Base-by-base conservation (phyloP, 805 yeast species). In the Clavispora santaluciae region DNA sequence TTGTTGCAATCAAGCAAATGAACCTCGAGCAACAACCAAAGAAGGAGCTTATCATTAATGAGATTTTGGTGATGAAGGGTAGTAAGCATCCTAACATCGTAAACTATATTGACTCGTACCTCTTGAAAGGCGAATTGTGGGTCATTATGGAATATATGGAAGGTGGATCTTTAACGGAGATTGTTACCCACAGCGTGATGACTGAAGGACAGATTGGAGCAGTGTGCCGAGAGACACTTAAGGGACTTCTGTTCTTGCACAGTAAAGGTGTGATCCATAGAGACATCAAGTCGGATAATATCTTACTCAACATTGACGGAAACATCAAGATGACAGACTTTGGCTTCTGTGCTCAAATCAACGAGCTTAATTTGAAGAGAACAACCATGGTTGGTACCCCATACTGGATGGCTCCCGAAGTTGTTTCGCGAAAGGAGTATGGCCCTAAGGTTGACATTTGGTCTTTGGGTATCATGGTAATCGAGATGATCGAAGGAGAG, bases 371-470 rank as follows among this genome's bases (percentile, higher is more conserved):
- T 49, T 70, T 85, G 41, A 90, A 91, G 62, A 80, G 99, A 60
- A 89, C 96, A 3, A 93, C 99, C 4, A 88, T 93, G 95, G 99
- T 93, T 13, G 99, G 99, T 12, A 93, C 99, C 0, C 99, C 99
- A 11, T 93, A 93, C 61, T 93, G 99, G 99, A 93, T 93, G 99
- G 99, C 99, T 0, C 99, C 99, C 1, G 99, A 93, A 62, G 96
- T 93, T 40, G 96, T 93, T 21, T 80, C 90, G 15, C 79, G 95
- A 53, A 90, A 89, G 61, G 96, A 90, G 57, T 93, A 93, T 59
- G 99, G 95, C 25, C 93, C 95, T 36, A 90, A 93, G 60, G 96
- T 93, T 33, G 99, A 93, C 65, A 83, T 93, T 37, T 93, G 99
- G 99, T 88, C 96, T 6, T 68, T 93, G 47, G 99, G 99, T 50